Evolutionary conservation across 2,329 filamentous ascomycete species (phyloP).

Genomic region (Aspergillus quadricinctus): DNA sequence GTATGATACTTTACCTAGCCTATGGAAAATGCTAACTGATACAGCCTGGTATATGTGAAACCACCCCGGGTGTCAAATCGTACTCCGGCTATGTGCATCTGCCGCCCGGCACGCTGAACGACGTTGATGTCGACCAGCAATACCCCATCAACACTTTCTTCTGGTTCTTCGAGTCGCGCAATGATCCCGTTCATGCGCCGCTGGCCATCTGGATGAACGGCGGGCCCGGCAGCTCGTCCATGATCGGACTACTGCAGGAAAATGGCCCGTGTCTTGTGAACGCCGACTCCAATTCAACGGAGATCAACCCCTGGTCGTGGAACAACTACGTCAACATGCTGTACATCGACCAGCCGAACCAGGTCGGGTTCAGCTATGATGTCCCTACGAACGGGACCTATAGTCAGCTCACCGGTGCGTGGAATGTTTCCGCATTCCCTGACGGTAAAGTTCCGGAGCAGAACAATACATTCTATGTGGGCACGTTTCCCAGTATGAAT

Average conservation of each 20-base stretch:
- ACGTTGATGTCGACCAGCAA: constrained; percentile 43
- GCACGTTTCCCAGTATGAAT: constrained; percentile 49
- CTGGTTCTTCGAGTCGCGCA: constrained; percentile 59
- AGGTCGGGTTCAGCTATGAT: constrained; percentile 57
- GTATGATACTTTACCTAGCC: constrained; percentile 20
- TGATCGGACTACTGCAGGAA: constrained; percentile 54
- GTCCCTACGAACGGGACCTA: constrained; percentile 38
- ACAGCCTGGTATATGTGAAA: constrained; percentile 52
- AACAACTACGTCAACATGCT: constrained; percentile 63
- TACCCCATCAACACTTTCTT: constrained; percentile 62
- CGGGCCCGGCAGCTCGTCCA: constrained; percentile 55
- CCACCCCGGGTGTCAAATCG: constrained; percentile 51
- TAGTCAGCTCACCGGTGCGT: constrained; percentile 22
- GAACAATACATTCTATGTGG: constrained; percentile 51
- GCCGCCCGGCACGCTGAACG: constrained; percentile 41
- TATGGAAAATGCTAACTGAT: not conserved
- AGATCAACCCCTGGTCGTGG: constrained; percentile 58
- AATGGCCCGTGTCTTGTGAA: constrained; percentile 52
- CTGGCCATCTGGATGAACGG: constrained; percentile 61
- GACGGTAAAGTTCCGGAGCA: constrained; percentile 35
- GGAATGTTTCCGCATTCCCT: constrained; percentile 24
- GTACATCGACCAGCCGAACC: constrained; percentile 64
- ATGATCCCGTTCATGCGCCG: constrained; percentile 51
- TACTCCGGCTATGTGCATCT: constrained; percentile 60
- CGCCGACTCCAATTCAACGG: constrained; percentile 48